Evolutionary conservation across 352 stramenopile species (phyloP).

Genomic region (Discostella stelligera): DNA sequence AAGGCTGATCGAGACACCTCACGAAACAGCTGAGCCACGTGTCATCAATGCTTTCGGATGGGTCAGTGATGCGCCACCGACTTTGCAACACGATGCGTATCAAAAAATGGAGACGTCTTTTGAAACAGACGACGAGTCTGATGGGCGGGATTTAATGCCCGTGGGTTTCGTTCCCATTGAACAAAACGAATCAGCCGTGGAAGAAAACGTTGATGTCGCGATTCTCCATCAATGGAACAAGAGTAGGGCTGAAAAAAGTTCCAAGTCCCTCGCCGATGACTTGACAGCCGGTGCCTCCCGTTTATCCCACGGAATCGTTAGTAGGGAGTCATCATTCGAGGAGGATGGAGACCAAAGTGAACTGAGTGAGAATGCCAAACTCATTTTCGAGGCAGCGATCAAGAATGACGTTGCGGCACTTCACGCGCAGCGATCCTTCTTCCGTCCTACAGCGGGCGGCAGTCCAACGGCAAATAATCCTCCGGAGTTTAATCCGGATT

Average conservation of each 20-base stretch:
- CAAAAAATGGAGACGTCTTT: not conserved
- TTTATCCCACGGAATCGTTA: slow-evolving; percentile 12
- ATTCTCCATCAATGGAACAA: slow-evolving; percentile 36
- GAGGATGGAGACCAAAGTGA: slow-evolving; percentile 29
- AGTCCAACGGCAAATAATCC: not conserved
- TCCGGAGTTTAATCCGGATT: not conserved
- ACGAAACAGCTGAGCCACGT: not conserved
- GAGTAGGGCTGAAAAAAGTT: slow-evolving; percentile 7
- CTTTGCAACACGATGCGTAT: not conserved
- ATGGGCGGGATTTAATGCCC: not conserved
- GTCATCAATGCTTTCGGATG: not conserved
- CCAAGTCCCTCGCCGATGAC: slow-evolving; percentile 43
- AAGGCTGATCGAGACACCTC: not conserved
- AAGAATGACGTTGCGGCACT: slow-evolving; percentile 22
- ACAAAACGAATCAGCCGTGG: slow-evolving; percentile 2
- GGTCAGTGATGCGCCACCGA: not conserved
- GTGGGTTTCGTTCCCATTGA: slow-evolving; percentile 20
- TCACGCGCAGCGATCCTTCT: not conserved
- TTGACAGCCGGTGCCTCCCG: slow-evolving; percentile 20
- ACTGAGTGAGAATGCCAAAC: slow-evolving; percentile 30
- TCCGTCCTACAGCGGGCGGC: not conserved
- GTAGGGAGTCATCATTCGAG: slow-evolving; percentile 10
- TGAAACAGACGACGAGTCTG: not conserved
- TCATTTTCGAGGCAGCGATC: slow-evolving; percentile 35
- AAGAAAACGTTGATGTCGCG: slow-evolving; percentile 1